Percentiles rank a stretch among this genome's conserved stretches.
These are phyloP conservation scores for Penicillium dipodomyicola DNA, from an alignment of 495 filamentous ascomycete species.

Conservation along the genomic window DNA sequence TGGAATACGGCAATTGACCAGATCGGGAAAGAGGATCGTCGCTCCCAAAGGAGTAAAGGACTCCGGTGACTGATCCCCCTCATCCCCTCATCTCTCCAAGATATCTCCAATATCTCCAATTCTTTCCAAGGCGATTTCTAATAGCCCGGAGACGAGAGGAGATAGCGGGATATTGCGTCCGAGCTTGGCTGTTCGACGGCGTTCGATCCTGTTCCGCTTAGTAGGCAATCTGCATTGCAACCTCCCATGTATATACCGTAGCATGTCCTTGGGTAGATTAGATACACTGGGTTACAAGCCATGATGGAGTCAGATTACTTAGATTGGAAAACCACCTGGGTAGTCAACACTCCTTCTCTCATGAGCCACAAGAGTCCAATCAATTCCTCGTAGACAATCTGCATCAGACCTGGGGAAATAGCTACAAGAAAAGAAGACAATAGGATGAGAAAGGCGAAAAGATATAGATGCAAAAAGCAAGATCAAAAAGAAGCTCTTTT, in stretches of 20 bases:
- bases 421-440: neutral
- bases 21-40: neutral
- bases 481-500: conserved; percentile 11
- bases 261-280: neutral
- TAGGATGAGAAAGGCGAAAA: neutral
- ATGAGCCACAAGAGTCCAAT: neutral
- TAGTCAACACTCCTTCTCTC: neutral
- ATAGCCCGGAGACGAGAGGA: neutral
- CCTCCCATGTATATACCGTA: neutral
- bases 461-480: conserved; percentile 2
- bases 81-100: too few species aligned
- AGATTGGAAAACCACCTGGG: neutral
- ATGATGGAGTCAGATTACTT: neutral
- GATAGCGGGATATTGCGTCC: neutral
- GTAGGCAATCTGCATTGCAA: neutral
- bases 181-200: neutral
- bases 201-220: neutral
- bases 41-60: too few species aligned
- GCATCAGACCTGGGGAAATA: neutral
- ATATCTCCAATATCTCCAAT: neutral
- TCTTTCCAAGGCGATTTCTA: neutral
- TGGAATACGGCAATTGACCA: neutral
- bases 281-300: neutral
- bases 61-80: neutral
- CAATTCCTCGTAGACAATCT: conserved; percentile 1